These are phyloP conservation scores for Colletotrichum trifolii DNA, from an alignment of 2,329 filamentous ascomycete species.

Conservation along the genomic window DNA sequence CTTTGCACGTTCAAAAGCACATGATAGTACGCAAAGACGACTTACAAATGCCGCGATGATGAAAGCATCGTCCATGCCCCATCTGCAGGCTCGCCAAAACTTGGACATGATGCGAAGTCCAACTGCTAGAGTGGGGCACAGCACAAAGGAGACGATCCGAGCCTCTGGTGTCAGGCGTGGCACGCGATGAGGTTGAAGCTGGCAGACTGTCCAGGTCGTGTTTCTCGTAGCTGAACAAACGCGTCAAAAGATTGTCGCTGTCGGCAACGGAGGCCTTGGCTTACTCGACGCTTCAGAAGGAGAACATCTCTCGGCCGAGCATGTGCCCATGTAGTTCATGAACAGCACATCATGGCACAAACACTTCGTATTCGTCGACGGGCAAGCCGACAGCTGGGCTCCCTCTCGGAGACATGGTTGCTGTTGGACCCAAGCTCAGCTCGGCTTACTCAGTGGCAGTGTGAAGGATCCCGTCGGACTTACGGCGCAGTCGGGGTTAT, in stretches of 20 bases:
- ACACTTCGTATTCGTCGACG: background rate
- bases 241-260: background rate
- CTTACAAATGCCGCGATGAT: constrained; percentile 8
- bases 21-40: background rate
- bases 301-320: background rate
- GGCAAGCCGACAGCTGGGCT: background rate
- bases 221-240: background rate
- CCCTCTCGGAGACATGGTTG: no score
- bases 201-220: background rate
- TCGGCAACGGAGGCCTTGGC: background rate
- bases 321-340: background rate
- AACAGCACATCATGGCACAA: background rate
- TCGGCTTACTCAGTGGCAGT: no score
- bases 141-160: background rate
- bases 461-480: no score
- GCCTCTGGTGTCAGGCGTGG: background rate
- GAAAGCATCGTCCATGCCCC: constrained; percentile 15
- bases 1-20: no score
- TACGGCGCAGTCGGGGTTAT: no score
- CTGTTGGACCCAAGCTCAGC: no score
- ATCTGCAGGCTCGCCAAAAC: background rate
- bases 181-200: background rate
- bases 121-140: constrained; percentile 1
- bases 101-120: background rate
- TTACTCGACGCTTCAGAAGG: background rate